Base-by-base conservation (phyloP, 345 rosid species). In the Populus deltoides region DNA sequence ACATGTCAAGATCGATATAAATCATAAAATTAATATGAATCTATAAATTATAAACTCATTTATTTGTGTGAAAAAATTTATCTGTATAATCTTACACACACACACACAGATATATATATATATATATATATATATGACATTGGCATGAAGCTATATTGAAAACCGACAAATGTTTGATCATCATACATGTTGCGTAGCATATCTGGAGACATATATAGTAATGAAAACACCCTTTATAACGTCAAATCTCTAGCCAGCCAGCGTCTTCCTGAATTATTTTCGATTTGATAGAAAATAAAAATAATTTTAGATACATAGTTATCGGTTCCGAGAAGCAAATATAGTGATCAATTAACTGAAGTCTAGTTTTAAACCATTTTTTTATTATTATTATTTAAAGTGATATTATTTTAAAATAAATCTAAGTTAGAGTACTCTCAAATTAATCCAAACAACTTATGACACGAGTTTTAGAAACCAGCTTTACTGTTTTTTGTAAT, bases 131-230 rank as follows among this genome's bases (percentile, higher is more conserved):
- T 33, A 33, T 33, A 33, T 33, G 74, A 47, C 25, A 31, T 18
- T 55, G 39, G 55, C 1, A 27, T 22, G 29, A 75, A 41, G 68
- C 79, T 69, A 77, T 69, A 59, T 59, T 9, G 73, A 70, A 77
- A 69, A n/a, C 57, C 10, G 74, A 68, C 79, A 77, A 69, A 36
- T 53, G n/a, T 53, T 53, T 53, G 59, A 8, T 20, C 11, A 53
- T 47, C 1, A 47, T 47, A 47, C 18, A 47, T 47, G 51, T 47
- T 12, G 18, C 15, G 51, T 47, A 53, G 7, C 59, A 22, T 7
- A 20, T 53, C 20, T 53, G n/a, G 59, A 53, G 7, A 53, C 55
- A 49, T 49, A 49, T 49, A 49, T 53, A 22, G 59, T 20, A 53
- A 20, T 53, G 24, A 7, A 53, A 53, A 20, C n/a, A 53, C n/a